Evolutionary conservation across 2,329 filamentous ascomycete genomes (phyloP), one percentile per base, ranked within the genome.

Genomic region (Xylariales sp.): DNA sequence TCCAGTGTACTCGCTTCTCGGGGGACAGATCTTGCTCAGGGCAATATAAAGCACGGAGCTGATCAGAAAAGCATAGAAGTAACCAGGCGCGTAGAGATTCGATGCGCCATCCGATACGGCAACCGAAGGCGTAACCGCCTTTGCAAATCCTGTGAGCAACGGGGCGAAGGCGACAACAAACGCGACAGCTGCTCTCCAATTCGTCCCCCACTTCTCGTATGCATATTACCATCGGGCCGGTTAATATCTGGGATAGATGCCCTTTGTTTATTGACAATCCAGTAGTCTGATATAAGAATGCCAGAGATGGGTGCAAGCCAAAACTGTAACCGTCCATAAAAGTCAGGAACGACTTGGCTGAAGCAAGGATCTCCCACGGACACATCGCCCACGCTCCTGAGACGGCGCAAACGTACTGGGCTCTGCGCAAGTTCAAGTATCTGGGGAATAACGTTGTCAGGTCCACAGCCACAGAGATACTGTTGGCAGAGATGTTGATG

Each of bases 241-340:
- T 48, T 44, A 27, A 48, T 42, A 15, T 40, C 40, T 1, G 38
- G 14, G 5, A 48, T 36, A 7, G 32, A 22, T 10, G 39, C 37
- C 7, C 41, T 34, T 32, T 45, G 38, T 9, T 35, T 15, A 21
- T 43, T 46, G 7, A 48, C 44, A 22, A 48, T 19, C 46, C 46
- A 48, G 33, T 48, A 48, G 35, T 48, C 46, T n/a, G 40, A 29
- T 8, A 48, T 43, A 9, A 43, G 32, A 18, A 48, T 46, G 21
- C 37, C 44, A 11, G 42, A 19, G 16, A 46, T 46, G n/a, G 46
- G 46, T 10, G 44, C 41, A 7, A 48, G 38, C 34, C 45, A 46
- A 15, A 40, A 2, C 32, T 43, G 22, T 44, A 40, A 8, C 46
- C 39, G 18, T 38, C 39, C 44, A 48, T 46, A 27, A 40, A 40